Percentiles rank a stretch among this genome's conserved stretches.
Evolutionary conservation across 495 filamentous ascomycete species (phyloP).

Genomic region (Aspergillus hancockii): DNA sequence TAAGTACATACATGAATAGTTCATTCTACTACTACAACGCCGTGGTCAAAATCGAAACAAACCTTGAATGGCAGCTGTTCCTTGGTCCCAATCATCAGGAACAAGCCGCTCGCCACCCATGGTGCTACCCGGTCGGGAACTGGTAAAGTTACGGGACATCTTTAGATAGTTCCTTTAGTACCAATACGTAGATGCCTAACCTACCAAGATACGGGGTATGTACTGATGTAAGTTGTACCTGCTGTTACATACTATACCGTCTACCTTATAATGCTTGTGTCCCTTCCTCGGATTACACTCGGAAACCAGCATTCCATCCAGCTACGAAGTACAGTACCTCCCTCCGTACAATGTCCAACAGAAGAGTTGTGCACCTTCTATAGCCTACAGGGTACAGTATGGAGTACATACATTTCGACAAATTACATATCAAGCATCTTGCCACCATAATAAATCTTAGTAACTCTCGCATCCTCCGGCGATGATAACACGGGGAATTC

Average conservation of each 20-base stretch:
- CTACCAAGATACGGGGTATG: no score
- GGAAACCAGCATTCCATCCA: slow-evolving; percentile 8
- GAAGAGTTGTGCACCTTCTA: no score
- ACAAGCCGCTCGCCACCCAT: neutral
- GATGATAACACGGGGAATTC: no score
- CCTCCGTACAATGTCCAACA: no score
- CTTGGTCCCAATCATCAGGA: slow-evolving; percentile 5
- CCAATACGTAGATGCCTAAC: neutral
- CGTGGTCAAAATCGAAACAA: slow-evolving; percentile 11
- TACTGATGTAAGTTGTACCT: no score
- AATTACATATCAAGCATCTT: no score
- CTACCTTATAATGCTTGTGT: no score
- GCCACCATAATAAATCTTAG: no score
- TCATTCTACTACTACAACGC: slow-evolving; percentile 3
- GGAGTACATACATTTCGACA: neutral
- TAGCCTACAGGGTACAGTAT: neutral
- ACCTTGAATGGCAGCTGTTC: slow-evolving; percentile 6
- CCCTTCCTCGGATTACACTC: slow-evolving; percentile 15
- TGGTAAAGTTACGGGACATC: slow-evolving; percentile 16
- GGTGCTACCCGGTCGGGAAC: neutral
- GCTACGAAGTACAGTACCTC: neutral
- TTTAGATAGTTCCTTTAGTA: slow-evolving; percentile 5
- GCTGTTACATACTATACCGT: no score
- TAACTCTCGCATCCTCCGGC: no score
- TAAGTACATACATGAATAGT: neutral